Evolutionary conservation across 2,329 filamentous ascomycete genomes (phyloP).

Genomic region (Teratosphaeriaceae sp.): DNA sequence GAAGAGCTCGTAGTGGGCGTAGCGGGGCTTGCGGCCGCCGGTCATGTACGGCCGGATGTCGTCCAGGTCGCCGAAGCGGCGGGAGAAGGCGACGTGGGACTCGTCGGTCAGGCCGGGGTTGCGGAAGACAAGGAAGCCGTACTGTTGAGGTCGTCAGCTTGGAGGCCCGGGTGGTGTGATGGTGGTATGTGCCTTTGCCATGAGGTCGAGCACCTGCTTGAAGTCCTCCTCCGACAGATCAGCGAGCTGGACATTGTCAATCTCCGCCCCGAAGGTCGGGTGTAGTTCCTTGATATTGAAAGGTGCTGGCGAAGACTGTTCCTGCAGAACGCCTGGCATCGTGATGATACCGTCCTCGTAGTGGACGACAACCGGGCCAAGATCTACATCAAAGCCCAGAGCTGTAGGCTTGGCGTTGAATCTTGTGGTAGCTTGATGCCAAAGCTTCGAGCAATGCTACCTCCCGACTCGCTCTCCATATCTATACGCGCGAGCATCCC

Average conservation of each 20-base stretch:
- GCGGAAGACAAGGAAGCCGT: conserved; percentile 49
- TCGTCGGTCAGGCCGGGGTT: conserved; percentile 45
- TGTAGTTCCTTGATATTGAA: conserved; percentile 7
- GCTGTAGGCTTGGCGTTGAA: no score
- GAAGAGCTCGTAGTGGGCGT: conserved; percentile 46
- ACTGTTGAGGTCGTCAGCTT: conserved; percentile 28
- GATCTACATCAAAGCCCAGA: no score
- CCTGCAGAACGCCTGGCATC: conserved; percentile 4
- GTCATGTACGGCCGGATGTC: conserved; percentile 45
- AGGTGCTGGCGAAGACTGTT: not conserved
- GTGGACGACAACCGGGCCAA: no score
- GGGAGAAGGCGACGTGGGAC: conserved; percentile 45
- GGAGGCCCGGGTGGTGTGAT: not conserved
- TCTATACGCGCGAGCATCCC: no score
- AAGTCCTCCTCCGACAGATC: conserved; percentile 5
- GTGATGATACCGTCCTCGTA: no score
- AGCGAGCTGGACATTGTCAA: conserved; percentile 5
- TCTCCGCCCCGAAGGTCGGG: conserved; percentile 10
- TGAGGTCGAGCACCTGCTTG: conserved; percentile 1
- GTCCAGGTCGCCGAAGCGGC: conserved; percentile 50
- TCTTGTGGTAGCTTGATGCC: no score
- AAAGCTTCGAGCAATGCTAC: no score
- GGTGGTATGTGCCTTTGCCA: conserved; percentile 6
- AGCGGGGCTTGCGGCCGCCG: conserved; percentile 33
- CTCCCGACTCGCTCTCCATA: no score